Evolutionary conservation across 441 rosid species (phyloP).

Genomic region (Daphne laureola): DNA sequence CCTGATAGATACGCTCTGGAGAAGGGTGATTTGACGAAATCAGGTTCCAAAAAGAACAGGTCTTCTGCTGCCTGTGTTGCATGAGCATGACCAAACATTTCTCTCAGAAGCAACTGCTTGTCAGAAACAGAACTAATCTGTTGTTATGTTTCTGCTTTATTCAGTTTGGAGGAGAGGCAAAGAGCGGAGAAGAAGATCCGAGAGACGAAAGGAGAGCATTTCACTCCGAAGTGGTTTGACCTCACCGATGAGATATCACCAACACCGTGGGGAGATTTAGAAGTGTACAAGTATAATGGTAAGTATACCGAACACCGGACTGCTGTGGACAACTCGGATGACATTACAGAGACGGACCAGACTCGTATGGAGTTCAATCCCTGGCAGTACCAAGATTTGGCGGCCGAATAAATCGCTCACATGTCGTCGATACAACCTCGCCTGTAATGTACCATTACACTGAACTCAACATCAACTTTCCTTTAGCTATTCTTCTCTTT

Average conservation of each 20-base stretch:
- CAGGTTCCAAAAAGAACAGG: slow-evolving; percentile 85
- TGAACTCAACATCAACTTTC: no score
- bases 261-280: slow-evolving; percentile 98
- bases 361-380: slow-evolving; percentile 56
- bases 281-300: slow-evolving; percentile 79
- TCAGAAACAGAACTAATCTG: slow-evolving; percentile 10
- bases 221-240: slow-evolving; percentile 83
- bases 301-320: slow-evolving; percentile 63
- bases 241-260: slow-evolving; percentile 58
- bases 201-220: slow-evolving; percentile 61
- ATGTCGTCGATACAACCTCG: no score
- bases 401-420: slow-evolving; percentile 30
- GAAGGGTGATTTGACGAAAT: slow-evolving; percentile 69
- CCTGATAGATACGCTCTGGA: slow-evolving; percentile 94
- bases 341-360: slow-evolving; percentile 29
- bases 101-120: no score
- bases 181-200: slow-evolving; percentile 84
- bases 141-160: slow-evolving; percentile 6
- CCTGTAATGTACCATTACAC: no score
- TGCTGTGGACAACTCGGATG: slow-evolving; percentile 39
- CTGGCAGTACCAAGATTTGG: slow-evolving; percentile 51
- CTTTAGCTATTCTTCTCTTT: no score
- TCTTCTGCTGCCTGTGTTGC: slow-evolving; percentile 17
- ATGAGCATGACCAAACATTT: no score
- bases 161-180: slow-evolving; percentile 93